These are phyloP conservation scores for Gracilaria domingensis DNA, from an alignment of 23 red algal genomes.

Conservation along the genomic window DNA sequence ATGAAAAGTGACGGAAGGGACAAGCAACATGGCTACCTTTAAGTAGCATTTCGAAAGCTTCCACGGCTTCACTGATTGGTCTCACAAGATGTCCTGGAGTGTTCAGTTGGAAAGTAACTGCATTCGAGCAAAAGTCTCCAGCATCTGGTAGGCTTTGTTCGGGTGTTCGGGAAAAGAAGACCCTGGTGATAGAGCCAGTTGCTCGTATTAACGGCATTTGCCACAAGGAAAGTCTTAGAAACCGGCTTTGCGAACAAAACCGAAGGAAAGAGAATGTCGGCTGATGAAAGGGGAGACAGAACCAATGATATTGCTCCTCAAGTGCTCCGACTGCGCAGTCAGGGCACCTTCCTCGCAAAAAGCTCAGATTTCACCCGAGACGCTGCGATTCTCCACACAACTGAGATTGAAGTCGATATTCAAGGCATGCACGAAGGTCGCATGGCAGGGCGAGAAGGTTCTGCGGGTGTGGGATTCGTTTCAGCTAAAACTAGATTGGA, in stretches of 20 bases:
- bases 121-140: neutral
- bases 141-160: neutral
- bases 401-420: conserved; percentile 56
- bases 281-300: conserved; percentile 10
- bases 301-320: neutral
- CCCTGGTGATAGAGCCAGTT: too few relatives aligned
- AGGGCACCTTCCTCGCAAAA: conserved; percentile 55
- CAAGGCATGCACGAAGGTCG: conserved; percentile 30
- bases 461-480: conserved; percentile 60
- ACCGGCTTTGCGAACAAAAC: neutral
- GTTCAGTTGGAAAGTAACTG: neutral
- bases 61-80: neutral
- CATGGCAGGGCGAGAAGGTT: conserved; percentile 4
- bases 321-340: conserved; percentile 30
- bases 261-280: conserved; percentile 11
- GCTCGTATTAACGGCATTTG: neutral
- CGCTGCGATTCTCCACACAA: conserved; percentile 57
- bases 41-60: neutral
- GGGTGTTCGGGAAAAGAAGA: too few relatives aligned
- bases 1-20: neutral
- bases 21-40: neutral
- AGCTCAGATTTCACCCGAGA: conserved; percentile 59
- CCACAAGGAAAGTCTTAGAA: neutral
- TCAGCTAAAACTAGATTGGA: conserved; percentile 50
- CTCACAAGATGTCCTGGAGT: neutral